phyloP scores from a whole-genome alignment of 2,329 filamentous ascomycete genomes.

The Beauveria varroae region DNA sequence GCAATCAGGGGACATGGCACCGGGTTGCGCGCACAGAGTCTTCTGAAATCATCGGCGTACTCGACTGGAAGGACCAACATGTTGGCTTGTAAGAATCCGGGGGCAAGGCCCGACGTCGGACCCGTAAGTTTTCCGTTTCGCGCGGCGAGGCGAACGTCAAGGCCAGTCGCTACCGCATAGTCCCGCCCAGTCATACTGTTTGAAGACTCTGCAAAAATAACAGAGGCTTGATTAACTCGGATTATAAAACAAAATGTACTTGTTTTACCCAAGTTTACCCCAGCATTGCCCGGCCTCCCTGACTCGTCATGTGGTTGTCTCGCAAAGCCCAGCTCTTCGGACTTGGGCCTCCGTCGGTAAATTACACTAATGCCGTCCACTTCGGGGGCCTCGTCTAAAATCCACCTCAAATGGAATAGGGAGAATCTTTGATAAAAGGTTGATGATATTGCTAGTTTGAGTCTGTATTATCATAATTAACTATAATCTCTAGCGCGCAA shows the following conservation, averaged over 20 bases:
- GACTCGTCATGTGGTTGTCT: neutral
- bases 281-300: neutral
- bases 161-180: slow-evolving; percentile 19
- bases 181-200: neutral
- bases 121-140: slow-evolving; percentile 31
- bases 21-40: slow-evolving; percentile 53
- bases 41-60: slow-evolving; percentile 50
- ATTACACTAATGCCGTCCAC: neutral
- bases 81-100: slow-evolving; percentile 53
- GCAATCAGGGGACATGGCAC: slow-evolving; percentile 55
- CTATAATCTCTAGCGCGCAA: neutral
- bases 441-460: slow-evolving; percentile 1
- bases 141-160: slow-evolving; percentile 35
- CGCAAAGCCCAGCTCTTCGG: neutral
- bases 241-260: neutral
- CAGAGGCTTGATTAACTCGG: neutral
- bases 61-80: slow-evolving; percentile 50
- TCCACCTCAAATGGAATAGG: neutral
- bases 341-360: neutral
- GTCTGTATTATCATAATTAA: neutral
- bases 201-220: neutral
- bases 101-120: slow-evolving; percentile 47
- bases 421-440: neutral
- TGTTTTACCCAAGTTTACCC: neutral
- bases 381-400: neutral